Evolutionary conservation across 1,139 yeast genomes (phyloP), one percentile per base, ranked within the genome.

Genomic region (Zhuliangozyma blackwelliae): DNA sequence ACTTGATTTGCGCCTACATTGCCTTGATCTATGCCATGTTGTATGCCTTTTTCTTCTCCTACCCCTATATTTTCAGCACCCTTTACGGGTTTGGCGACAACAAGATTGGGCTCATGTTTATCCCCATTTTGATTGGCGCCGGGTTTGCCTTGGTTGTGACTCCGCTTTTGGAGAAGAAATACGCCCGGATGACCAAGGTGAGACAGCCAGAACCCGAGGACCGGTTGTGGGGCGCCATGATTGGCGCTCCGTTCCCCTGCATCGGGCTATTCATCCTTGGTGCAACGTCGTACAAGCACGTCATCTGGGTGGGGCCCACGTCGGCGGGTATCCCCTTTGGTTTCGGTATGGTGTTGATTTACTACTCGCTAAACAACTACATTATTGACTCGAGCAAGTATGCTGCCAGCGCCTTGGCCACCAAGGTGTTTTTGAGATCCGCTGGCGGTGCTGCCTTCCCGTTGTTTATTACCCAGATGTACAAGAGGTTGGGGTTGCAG

Each of bases 271-370:
- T 89, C 68, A 86, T 88, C 49, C 68, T 88, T 38, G 97, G 96
- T 55, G 95, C 96, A 13, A 88, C 96, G 5, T 79, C 95, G 0
- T 79, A 74, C 51, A 76, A 83, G 47, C 82, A 79, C 48, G 74
- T 88, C 45, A 81, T 87, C 42, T 88, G 96, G 95, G 96, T 89
- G 29, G 96, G 95, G 21, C 96, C 96, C 11, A 94, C 96, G 7
- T 84, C 95, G 21, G 75, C 95, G 2, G 96, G 96, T 45, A 60
- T 88, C 34, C 87, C 94, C 0, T 87, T 87, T 57, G 96, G 96
- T 27, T 87, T 77, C 53, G 96, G 96, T 43, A 86, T 88, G 95
- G 95, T 87, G 39, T 68, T 88, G 52, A 81, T 87, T 53, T 88
- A 87, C 61, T 86, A 87, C 57, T 84, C 95, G 2, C 72, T 87